phyloP scores from a whole-genome alignment of 495 filamentous ascomycete genomes.

The Cryomyces minteri region DNA sequence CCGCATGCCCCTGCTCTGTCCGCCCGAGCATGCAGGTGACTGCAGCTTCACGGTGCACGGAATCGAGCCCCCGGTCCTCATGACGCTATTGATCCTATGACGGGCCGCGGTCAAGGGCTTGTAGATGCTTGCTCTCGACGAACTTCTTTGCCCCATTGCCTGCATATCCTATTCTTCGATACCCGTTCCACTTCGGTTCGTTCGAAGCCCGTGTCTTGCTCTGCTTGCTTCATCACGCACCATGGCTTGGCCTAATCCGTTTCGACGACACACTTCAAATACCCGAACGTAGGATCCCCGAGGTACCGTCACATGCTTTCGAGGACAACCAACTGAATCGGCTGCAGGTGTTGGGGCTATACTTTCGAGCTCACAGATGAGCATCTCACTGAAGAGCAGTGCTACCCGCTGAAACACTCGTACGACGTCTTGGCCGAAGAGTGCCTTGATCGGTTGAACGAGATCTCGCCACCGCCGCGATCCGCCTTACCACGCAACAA shows the following conservation, averaged over 20 bases:
- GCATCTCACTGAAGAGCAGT: conserved; percentile 42
- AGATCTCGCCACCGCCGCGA: conserved; percentile 26
- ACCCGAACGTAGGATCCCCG: conserved; percentile 14
- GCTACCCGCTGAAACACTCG: conserved; percentile 37
- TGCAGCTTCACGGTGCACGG: too few relatives aligned
- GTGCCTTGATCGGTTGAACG: conserved; percentile 39
- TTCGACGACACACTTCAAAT: conserved; percentile 15
- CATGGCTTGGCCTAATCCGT: conserved; percentile 24
- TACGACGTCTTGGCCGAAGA: conserved; percentile 55
- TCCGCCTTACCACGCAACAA: conserved; percentile 16
- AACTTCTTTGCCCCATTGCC: too few relatives aligned
- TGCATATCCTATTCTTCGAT: too few relatives aligned
- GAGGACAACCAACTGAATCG: not conserved
- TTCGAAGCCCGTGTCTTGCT: too few relatives aligned
- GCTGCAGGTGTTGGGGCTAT: conserved; percentile 39
- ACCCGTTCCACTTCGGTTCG: too few relatives aligned
- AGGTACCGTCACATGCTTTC: not conserved
- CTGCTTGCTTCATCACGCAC: not conserved
- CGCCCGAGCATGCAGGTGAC: too few relatives aligned
- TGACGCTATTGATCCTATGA: too few relatives aligned
- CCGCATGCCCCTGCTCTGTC: too few relatives aligned
- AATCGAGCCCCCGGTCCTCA: too few relatives aligned
- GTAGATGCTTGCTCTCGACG: too few relatives aligned
- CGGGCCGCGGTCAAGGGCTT: too few relatives aligned
- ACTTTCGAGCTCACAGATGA: conserved; percentile 50